Evolutionary conservation across 176 grass and related monocot genomes (phyloP), one percentile per base, ranked within the genome.

Genomic region (Eragrostis curvula): DNA sequence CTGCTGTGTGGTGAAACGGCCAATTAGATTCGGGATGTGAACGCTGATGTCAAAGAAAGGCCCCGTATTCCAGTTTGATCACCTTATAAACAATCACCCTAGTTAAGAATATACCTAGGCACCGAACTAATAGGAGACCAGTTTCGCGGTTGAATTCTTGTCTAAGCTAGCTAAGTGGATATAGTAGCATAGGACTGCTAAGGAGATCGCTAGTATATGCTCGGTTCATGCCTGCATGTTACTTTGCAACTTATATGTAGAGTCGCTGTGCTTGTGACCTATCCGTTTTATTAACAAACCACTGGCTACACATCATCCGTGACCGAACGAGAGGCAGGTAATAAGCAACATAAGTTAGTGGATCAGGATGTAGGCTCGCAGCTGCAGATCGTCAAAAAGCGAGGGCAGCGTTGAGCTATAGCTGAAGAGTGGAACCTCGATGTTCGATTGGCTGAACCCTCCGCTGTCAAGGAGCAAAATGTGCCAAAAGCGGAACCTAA

Each of bases 401-500:
- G 46, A 21, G 39, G 7, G 39, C 24, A 32, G 48, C 14, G 52
- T 25, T 57, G 48, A 32, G 61, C 32, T 36, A 36, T 36, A 36
- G 32, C 60, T 69, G 59, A 58, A 43, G 43, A 29, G 44, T 78
- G 81, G 77, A 71, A 71, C 77, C 77, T 48, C 53, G 77, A 24
- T 44, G 77, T 45, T 20, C 49, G 56, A 64, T 82, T 55, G 72
- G 73, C 14, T 16, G 20, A 56, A 27, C 3, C 15, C 59, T 47
- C 16, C 61, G 51, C 23, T n/a, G 45, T 61, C 50, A 5, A 79
- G 61, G 47, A 68, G 64, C 64, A 40, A 36, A 36, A 43, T 69
- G 65, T 6, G 78, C 77, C 87, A 85, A 89, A 85, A 65, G 39
- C 56, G 40, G 55, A 39, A 70, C 87, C 71, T 81, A 85, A 89